Evolutionary conservation across 495 filamentous ascomycete species (phyloP).

Genomic region (Daldinia loculata): DNA sequence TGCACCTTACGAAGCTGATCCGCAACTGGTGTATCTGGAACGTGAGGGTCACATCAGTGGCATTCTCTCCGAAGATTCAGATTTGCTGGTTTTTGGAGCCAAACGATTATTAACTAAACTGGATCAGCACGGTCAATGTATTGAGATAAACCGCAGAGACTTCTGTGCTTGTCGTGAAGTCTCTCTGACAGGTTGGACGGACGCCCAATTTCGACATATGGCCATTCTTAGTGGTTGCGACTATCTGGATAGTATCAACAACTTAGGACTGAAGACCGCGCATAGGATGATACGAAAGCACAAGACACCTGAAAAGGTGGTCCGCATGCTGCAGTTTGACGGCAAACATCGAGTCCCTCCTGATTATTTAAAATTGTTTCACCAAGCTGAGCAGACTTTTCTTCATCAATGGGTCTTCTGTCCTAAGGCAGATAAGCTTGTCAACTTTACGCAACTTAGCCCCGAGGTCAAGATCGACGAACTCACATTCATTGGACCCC

Average conservation of each 20-base stretch:
- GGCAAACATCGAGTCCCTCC: constrained; percentile 80
- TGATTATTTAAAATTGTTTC: constrained; percentile 79
- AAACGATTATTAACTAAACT: constrained; percentile 91
- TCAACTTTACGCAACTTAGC: constrained; percentile 73
- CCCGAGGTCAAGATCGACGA: constrained; percentile 66
- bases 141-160: constrained; percentile 87
- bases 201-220: constrained; percentile 91
- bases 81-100: constrained; percentile 93
- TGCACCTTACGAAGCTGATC: constrained; percentile 97
- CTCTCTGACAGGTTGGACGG: constrained; percentile 89
- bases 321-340: constrained; percentile 85
- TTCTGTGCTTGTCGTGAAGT: constrained; percentile 90
- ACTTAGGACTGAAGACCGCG: constrained; percentile 92
- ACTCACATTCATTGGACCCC: constrained; percentile 80
- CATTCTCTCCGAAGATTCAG: constrained; percentile 96
- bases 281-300: constrained; percentile 89
- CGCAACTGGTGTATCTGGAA: constrained; percentile 94
- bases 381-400: constrained; percentile 90
- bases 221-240: constrained; percentile 98
- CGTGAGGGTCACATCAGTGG: constrained; percentile 80
- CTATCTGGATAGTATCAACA: constrained; percentile 83
- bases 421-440: constrained; percentile 70
- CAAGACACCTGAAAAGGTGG: constrained; percentile 82
- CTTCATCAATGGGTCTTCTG: constrained; percentile 95
- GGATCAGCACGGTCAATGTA: constrained; percentile 89